Percentiles rank a stretch among this genome's conserved stretches.
These are phyloP conservation scores for Prunus davidiana DNA, from an alignment of 306 rosid genomes.

Conservation along the genomic window DNA sequence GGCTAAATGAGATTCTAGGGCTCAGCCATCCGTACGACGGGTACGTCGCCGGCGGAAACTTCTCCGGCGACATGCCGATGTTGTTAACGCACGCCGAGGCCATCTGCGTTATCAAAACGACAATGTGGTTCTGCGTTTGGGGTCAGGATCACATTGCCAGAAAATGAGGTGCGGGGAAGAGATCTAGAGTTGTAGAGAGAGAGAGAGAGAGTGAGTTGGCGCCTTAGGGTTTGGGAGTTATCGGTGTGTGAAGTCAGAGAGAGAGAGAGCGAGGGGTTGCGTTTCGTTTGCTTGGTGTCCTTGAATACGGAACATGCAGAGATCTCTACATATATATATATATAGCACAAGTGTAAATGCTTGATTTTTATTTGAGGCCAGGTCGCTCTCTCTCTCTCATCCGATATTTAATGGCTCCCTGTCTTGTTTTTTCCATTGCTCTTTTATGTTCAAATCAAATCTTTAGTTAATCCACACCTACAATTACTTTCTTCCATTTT, in stretches of 20 bases:
- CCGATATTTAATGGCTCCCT: not conserved
- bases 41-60: conserved; percentile 46
- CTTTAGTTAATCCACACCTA: not conserved
- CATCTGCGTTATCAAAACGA: conserved; percentile 31
- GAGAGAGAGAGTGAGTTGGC: conserved; percentile 3
- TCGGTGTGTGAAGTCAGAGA: not conserved
- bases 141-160: conserved; percentile 16
- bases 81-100: conserved; percentile 96
- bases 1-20: conserved; percentile 54
- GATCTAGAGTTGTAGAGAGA: not conserved
- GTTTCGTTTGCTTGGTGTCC: conserved; percentile 1
- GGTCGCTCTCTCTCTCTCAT: not conserved
- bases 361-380: not conserved
- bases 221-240: conserved; percentile 17
- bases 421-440: not conserved
- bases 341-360: conserved; percentile 1
- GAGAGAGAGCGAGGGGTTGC: not conserved
- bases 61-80: conserved; percentile 64
- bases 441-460: conserved; percentile 1
- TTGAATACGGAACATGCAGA: conserved; percentile 6
- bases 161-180: not conserved
- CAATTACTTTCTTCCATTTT: not conserved
- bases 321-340: not conserved
- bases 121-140: conserved; percentile 1
- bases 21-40: conserved; percentile 65